Base-by-base conservation (phyloP, 2,329 filamentous ascomycete genomes). In the Penicillium sp. region DNA sequence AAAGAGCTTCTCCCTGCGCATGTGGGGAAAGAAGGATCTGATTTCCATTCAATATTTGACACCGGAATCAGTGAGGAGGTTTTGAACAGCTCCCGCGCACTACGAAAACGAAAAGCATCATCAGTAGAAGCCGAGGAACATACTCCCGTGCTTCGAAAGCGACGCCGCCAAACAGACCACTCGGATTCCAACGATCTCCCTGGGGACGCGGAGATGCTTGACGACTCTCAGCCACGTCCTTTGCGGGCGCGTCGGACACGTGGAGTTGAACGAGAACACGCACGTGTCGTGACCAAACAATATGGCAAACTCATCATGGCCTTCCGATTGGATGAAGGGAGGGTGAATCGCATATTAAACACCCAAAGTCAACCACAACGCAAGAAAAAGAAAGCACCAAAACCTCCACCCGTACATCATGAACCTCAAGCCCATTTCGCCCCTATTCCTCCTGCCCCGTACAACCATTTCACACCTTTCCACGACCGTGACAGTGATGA, bases 401-500 rank as follows among this genome's bases (percentile, higher is more conserved):
- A 77, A 55, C 74, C 75, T 8, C 68, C 76, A 31, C 69, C 74
- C 27, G 71, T 73, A 31, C 63, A 68, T 14, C 75, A 75, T 60
- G 70, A 76, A 58, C 77, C 71, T 39, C 81, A 80, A 69, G 85
- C 81, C 72, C 77, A 86, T 63, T 86, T 85, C 55, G 79, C 83
- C 70, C 88, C 74, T 70, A 88, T 74, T 77, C 86, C 76, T 73
- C 84, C 70, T 68, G 82, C 68, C 72, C 85, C 66, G 77, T 93
- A 90, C 69, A 89, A 91, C 59, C 90, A 90, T 1, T 93, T 96
- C 69, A 93, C 93, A 66, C 90, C 90, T 0, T 93, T 97, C 63
- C 89, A 90, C 59, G 93, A 97, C 64, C 90, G 90, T 63, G 93
- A 97, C 65, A 86, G 86, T 19, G 93, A 97, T 58, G 93, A 98